Conservation (phyloP, 768 basidiomycete genomes). For the Termitomyces sp. region DNA sequence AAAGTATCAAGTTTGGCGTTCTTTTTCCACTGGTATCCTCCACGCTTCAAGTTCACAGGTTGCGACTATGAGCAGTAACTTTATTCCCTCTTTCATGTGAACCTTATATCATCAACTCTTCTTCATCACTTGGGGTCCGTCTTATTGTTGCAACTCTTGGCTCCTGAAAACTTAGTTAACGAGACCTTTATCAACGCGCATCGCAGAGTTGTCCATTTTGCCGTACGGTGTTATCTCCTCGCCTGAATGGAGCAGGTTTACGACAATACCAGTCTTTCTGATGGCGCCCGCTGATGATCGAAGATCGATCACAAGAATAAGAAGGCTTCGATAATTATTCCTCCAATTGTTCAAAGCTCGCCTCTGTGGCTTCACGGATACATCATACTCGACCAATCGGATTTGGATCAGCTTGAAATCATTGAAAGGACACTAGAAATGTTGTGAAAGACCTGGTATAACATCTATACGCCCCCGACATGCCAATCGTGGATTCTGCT, state of each 20-base stretch:
- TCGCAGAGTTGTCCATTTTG: background rate
- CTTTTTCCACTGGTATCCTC: too few relatives aligned
- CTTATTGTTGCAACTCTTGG: too few relatives aligned
- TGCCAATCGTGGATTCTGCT: constrained; percentile 4
- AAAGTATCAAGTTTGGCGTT: too few relatives aligned
- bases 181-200: background rate
- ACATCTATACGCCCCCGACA: constrained; percentile 9
- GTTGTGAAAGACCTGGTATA: constrained; percentile 7
- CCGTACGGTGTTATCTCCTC: background rate
- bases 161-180: too few relatives aligned
- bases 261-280: constrained; percentile 1
- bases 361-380: constrained; percentile 5
- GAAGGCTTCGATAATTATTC: constrained; percentile 9
- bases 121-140: too few relatives aligned
- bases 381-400: constrained; percentile 4
- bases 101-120: background rate
- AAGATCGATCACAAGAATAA: constrained; percentile 9
- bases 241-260: constrained; percentile 7
- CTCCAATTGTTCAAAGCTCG: constrained; percentile 8
- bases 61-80: background rate
- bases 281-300: constrained; percentile 3
- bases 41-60: too few relatives aligned
- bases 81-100: background rate
- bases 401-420: constrained; percentile 15
- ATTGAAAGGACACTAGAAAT: constrained; percentile 11